Percentiles rank a stretch among this genome's conserved stretches.
Evolutionary conservation across 2,329 filamentous ascomycete genomes (phyloP).

Genomic region (Grosmannia serpens): DNA sequence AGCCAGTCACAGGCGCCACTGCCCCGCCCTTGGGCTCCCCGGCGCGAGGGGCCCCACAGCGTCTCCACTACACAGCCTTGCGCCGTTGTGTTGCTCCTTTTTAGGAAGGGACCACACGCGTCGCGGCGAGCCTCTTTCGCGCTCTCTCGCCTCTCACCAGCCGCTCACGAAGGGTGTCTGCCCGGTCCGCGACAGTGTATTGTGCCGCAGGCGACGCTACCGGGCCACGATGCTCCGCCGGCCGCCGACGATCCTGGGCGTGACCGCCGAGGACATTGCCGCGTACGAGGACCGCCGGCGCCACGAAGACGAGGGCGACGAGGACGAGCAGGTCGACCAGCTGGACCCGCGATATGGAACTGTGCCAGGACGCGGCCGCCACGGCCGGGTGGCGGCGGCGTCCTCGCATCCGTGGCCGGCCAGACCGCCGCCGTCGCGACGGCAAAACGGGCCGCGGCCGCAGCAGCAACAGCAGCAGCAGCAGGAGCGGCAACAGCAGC

Average conservation of each 20-base stretch:
- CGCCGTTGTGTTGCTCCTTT: too few species aligned
- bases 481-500: not conserved
- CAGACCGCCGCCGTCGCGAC: not conserved
- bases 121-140: too few species aligned
- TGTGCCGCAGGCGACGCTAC: too few species aligned
- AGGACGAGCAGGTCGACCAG: not conserved
- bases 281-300: constrained; percentile 50
- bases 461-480: not conserved
- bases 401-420: not conserved
- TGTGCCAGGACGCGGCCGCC: not conserved
- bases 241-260: constrained; percentile 53
- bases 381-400: not conserved
- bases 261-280: constrained; percentile 60
- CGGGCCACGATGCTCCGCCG: constrained; percentile 26
- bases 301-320: not conserved
- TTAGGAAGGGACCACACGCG: too few species aligned
- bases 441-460: not conserved
- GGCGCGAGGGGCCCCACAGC: too few species aligned
- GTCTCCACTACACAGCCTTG: too few species aligned
- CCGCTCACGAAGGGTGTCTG: too few species aligned
- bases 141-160: not conserved
- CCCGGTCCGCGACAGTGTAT: not conserved
- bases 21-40: too few species aligned
- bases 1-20: too few species aligned
- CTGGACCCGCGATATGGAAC: not conserved